These are phyloP conservation scores for Ophiostoma sp. DNA, from an alignment of 2,329 filamentous ascomycete genomes.

Conservation along the genomic window DNA sequence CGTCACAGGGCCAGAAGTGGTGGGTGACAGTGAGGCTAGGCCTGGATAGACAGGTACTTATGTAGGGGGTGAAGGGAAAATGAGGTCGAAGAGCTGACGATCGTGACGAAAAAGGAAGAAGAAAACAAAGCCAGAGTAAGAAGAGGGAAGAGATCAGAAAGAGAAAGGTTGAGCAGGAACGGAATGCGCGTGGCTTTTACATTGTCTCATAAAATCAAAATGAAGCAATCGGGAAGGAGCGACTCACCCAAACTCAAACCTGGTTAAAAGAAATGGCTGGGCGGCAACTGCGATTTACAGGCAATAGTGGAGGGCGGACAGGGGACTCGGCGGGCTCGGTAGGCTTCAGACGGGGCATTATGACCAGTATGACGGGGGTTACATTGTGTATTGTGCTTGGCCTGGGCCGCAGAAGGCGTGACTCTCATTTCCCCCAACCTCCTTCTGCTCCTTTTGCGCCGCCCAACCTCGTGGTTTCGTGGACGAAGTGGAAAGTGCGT, in stretches of 20 bases:
- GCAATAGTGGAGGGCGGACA: constrained; percentile 2
- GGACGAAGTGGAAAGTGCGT: constrained; percentile 1
- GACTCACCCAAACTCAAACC: constrained; percentile 4
- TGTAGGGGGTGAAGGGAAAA: background rate
- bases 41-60: constrained; percentile 4
- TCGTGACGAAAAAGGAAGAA: background rate
- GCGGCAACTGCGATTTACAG: constrained; percentile 12
- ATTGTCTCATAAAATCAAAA: constrained; percentile 17
- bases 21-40: background rate
- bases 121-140: background rate
- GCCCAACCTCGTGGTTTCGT: constrained; percentile 23
- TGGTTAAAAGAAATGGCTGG: constrained; percentile 14
- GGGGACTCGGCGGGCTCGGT: constrained; percentile 11
- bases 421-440: constrained; percentile 23
- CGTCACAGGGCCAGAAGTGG: constrained; percentile 13
- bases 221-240: constrained; percentile 19
- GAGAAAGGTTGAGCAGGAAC: constrained; percentile 3
- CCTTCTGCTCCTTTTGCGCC: constrained; percentile 15
- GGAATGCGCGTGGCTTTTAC: constrained; percentile 19
- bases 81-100: background rate
- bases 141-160: constrained; percentile 12
- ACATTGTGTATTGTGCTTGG: constrained; percentile 13
- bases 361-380: constrained; percentile 9
- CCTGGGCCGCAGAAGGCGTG: constrained; percentile 13
- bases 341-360: background rate